Conservation (phyloP, 352 stramenopile genomes). For the Phytophthora rubi region DNA sequence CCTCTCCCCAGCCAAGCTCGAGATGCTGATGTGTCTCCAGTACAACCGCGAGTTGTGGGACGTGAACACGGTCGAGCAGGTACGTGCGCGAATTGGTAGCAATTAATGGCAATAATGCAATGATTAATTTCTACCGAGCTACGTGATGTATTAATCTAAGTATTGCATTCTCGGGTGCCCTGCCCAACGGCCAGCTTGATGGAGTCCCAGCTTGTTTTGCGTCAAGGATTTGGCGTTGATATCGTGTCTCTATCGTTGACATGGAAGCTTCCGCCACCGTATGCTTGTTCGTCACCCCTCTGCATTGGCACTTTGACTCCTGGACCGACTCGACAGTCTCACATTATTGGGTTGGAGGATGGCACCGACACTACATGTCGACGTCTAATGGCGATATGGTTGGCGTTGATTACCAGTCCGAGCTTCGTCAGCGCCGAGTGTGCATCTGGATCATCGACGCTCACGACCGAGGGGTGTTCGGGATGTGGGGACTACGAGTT, state of each 20-base stretch:
- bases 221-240: slow-evolving; percentile 28
- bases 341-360: slow-evolving; percentile 19
- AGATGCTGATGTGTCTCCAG: no score
- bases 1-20: no score
- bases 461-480: slow-evolving; percentile 33
- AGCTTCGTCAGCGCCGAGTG: slow-evolving; percentile 21
- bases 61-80: no score
- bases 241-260: slow-evolving; percentile 3
- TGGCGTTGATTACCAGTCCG: slow-evolving; percentile 8
- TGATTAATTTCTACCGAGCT: no score
- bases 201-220: slow-evolving; percentile 28
- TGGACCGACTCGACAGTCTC: slow-evolving; percentile 14
- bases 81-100: no score
- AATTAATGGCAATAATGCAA: no score
- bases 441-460: slow-evolving; percentile 27
- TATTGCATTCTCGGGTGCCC: no score
- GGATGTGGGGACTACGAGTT: slow-evolving; percentile 33
- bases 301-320: slow-evolving; percentile 16
- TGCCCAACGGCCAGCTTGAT: slow-evolving; percentile 15
- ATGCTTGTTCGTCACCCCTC: slow-evolving; percentile 17
- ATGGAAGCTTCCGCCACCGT: neutral
- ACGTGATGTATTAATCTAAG: no score
- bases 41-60: no score
- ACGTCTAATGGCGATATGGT: slow-evolving; percentile 5
- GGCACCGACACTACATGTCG: slow-evolving; percentile 6